phyloP scores from a whole-genome alignment of 2,329 filamentous ascomycete species.

The Kalmusia sp. region DNA sequence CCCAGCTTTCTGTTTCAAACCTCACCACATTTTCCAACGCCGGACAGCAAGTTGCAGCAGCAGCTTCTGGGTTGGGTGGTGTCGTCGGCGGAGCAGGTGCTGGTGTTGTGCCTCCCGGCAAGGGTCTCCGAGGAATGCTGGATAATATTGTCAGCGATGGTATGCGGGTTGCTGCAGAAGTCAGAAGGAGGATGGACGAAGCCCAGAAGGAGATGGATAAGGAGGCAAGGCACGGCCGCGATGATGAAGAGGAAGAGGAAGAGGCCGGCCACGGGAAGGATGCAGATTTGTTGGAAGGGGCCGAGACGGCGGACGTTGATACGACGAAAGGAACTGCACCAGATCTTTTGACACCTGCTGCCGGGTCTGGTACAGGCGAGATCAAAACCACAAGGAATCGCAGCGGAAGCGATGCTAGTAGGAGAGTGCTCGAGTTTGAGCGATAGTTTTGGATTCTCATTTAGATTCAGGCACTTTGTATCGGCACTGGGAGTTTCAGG shows the following conservation, averaged over 20 bases:
- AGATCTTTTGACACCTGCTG: slow-evolving; percentile 19
- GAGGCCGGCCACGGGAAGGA: slow-evolving; percentile 53
- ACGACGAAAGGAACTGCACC: slow-evolving; percentile 27
- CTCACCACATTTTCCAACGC: slow-evolving; percentile 87
- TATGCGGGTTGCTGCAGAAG: slow-evolving; percentile 93
- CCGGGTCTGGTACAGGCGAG: slow-evolving; percentile 25
- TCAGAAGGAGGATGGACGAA: slow-evolving; percentile 91
- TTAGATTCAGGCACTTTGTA: background rate
- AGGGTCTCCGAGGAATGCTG: slow-evolving; percentile 87
- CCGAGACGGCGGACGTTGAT: slow-evolving; percentile 55
- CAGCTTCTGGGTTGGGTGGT: slow-evolving; percentile 49
- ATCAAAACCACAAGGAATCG: slow-evolving; percentile 38
- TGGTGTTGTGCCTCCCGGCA: slow-evolving; percentile 68
- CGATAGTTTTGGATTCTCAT: slow-evolving; percentile 21
- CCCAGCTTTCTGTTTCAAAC: slow-evolving; percentile 63
- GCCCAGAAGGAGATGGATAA: slow-evolving; percentile 90
- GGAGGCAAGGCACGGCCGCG: slow-evolving; percentile 66
- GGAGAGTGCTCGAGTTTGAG: slow-evolving; percentile 48
- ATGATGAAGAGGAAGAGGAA: slow-evolving; percentile 69
- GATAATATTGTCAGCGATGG: slow-evolving; percentile 98
- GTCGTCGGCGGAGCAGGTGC: slow-evolving; percentile 52
- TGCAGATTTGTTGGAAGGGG: slow-evolving; percentile 57
- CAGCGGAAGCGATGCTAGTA: slow-evolving; percentile 43
- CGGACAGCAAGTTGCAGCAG: slow-evolving; percentile 52
- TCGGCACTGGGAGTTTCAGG: slow-evolving; percentile 12